Conservation (phyloP, 257 asterid species). For the Cordia subcordata region DNA sequence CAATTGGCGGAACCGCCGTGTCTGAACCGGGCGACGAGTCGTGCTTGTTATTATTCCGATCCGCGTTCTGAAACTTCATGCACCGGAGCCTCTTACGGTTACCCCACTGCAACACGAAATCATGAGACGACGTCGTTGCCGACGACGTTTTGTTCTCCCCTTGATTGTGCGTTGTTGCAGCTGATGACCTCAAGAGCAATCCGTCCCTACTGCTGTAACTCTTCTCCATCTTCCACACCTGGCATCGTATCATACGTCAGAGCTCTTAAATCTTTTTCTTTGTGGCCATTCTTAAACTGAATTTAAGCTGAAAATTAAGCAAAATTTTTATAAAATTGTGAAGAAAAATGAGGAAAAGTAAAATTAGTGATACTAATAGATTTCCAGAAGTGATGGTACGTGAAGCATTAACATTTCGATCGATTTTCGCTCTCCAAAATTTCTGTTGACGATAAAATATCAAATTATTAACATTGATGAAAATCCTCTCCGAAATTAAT, state of each 20-base stretch:
- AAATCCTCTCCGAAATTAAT: no score
- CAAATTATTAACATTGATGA: no score
- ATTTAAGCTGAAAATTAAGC: slow-evolving; percentile 1
- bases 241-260: not conserved
- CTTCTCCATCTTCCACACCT: slow-evolving; percentile 63
- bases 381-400: not conserved
- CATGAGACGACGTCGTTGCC: slow-evolving; percentile 35
- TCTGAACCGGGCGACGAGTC: slow-evolving; percentile 36
- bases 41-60: slow-evolving; percentile 18
- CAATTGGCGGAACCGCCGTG: slow-evolving; percentile 24
- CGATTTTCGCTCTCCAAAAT: no score
- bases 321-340: not conserved
- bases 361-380: not conserved
- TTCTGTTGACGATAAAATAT: no score
- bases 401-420: no score
- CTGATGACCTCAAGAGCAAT: slow-evolving; percentile 38
- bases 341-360: not conserved
- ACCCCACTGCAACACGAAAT: slow-evolving; percentile 85
- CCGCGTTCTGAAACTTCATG: slow-evolving; percentile 66
- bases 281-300: not conserved
- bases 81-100: slow-evolving; percentile 73
- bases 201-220: slow-evolving; percentile 43
- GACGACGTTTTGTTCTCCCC: slow-evolving; percentile 26
- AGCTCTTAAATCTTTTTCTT: not conserved
- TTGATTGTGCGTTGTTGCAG: not conserved